phyloP scores from a whole-genome alignment of 306 rosid genomes.

The Lathyrus aphaca region DNA sequence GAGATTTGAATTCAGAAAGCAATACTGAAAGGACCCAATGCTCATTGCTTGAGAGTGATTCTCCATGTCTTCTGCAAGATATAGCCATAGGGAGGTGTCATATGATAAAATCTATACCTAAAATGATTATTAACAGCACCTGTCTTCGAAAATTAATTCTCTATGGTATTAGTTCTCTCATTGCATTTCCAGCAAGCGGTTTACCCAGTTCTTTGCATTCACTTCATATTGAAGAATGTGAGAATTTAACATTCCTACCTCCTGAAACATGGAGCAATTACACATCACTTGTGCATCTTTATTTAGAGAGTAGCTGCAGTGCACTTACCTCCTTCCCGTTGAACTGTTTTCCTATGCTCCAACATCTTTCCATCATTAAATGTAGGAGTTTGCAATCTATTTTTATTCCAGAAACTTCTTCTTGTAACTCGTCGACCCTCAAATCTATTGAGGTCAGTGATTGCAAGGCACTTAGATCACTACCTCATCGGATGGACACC shows the following conservation, averaged over 20 bases:
- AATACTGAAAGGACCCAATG: not conserved
- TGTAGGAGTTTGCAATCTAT: too few relatives aligned
- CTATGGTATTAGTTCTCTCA: not conserved
- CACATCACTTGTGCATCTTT: not conserved
- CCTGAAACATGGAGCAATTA: constrained; percentile 9
- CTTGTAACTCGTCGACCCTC: too few relatives aligned
- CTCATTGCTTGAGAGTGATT: not conserved
- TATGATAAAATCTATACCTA: not conserved
- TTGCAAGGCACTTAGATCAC: too few relatives aligned
- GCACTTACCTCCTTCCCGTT: not conserved
- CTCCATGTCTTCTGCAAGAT: not conserved
- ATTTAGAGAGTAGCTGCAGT: not conserved
- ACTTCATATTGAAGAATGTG: not conserved
- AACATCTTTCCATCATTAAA: too few relatives aligned
- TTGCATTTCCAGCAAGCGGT: not conserved
- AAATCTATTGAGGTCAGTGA: too few relatives aligned
- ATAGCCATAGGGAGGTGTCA: not conserved
- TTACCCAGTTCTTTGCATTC: constrained; percentile 14
- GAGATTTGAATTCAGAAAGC: not conserved
- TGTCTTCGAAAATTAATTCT: not conserved
- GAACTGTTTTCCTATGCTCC: too few relatives aligned
- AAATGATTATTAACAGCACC: not conserved
- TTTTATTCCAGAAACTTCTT: too few relatives aligned
- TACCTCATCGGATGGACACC: too few relatives aligned
- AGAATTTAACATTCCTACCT: constrained; percentile 16